Evolutionary conservation across 1,284 basidiomycete species (phyloP).

Genomic region (Apiotrichum gracile): DNA sequence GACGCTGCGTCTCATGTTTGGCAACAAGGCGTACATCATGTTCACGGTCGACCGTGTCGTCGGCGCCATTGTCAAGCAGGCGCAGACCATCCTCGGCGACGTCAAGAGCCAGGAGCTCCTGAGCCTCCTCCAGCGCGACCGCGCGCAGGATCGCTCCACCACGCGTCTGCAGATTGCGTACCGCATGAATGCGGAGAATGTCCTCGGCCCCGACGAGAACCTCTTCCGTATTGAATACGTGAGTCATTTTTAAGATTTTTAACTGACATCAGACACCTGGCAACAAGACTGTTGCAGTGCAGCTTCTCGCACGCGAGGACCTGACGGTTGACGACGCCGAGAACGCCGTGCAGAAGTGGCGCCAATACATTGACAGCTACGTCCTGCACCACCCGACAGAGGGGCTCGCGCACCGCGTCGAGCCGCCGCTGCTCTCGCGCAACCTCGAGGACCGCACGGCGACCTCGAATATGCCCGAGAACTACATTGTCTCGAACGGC

Average conservation of each 20-base stretch:
- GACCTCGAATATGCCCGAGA: background rate
- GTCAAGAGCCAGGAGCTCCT: constrained; percentile 77
- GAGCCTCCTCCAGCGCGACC: constrained; percentile 70
- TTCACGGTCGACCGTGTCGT: constrained; percentile 93
- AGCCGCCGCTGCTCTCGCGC: constrained; percentile 66
- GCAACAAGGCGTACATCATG: constrained; percentile 84
- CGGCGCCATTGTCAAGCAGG: constrained; percentile 78
- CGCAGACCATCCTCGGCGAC: constrained; percentile 73
- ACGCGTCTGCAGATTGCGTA: constrained; percentile 80
- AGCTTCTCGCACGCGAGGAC: constrained; percentile 85
- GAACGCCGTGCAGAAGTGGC: constrained; percentile 75
- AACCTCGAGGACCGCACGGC: constrained; percentile 19
- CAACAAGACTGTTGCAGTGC: constrained; percentile 67
- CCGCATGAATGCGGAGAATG: constrained; percentile 72
- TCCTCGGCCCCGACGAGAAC: constrained; percentile 82
- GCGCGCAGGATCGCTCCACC: constrained; percentile 55
- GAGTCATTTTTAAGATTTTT: constrained; percentile 27
- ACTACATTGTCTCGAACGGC: constrained; percentile 36
- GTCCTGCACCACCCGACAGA: constrained; percentile 56
- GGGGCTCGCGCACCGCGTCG: constrained; percentile 53
- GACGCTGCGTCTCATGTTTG: constrained; percentile 93
- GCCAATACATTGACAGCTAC: constrained; percentile 83
- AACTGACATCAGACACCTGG: constrained; percentile 56
- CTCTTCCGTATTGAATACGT: constrained; percentile 91
- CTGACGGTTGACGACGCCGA: constrained; percentile 78